Evolutionary conservation across 768 basidiomycete species (phyloP).

Genomic region (Nevesoporus exiguus): DNA sequence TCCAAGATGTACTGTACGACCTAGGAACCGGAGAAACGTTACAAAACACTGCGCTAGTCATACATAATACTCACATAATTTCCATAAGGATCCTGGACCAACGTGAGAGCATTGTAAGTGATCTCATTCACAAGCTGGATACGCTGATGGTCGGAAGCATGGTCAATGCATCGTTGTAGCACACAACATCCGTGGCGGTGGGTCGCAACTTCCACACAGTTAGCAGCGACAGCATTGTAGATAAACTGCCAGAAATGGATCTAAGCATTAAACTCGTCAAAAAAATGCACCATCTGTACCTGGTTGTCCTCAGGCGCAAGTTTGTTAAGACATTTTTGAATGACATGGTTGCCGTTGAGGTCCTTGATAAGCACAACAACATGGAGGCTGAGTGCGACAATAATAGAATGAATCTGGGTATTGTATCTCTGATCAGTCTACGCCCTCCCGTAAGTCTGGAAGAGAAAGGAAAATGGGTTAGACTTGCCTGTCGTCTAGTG

Average conservation of each 20-base stretch:
- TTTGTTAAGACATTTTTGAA: slow-evolving; percentile 99
- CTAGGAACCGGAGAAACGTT: slow-evolving; percentile 36
- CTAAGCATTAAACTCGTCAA: background rate
- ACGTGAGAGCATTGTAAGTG: slow-evolving; percentile 94
- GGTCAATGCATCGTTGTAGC: slow-evolving; percentile 95
- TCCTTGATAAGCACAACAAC: slow-evolving; percentile 99
- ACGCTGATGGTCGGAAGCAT: slow-evolving; percentile 93
- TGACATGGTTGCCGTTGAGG: slow-evolving; percentile 94
- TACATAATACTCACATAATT: slow-evolving; percentile 63
- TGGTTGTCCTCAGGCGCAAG: slow-evolving; percentile 98
- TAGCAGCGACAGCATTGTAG: slow-evolving; percentile 97
- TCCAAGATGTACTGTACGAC: slow-evolving; percentile 98
- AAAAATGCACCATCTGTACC: slow-evolving; percentile 37
- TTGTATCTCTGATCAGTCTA: slow-evolving; percentile 83
- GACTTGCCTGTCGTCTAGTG: slow-evolving; percentile 84
- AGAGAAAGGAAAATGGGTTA: slow-evolving; percentile 34
- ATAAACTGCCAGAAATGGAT: slow-evolving; percentile 64
- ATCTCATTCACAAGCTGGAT: slow-evolving; percentile 98
- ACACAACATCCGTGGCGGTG: slow-evolving; percentile 99
- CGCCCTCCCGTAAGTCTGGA: slow-evolving; percentile 50
- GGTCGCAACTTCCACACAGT: slow-evolving; percentile 98
- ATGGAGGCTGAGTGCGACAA: slow-evolving; percentile 92
- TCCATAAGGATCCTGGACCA: slow-evolving; percentile 96
- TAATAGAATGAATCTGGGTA: slow-evolving; percentile 93
- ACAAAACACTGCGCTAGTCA: background rate